Evolutionary conservation across 2,329 filamentous ascomycete genomes (phyloP).

Genomic region (Colletotrichum australisinense): DNA sequence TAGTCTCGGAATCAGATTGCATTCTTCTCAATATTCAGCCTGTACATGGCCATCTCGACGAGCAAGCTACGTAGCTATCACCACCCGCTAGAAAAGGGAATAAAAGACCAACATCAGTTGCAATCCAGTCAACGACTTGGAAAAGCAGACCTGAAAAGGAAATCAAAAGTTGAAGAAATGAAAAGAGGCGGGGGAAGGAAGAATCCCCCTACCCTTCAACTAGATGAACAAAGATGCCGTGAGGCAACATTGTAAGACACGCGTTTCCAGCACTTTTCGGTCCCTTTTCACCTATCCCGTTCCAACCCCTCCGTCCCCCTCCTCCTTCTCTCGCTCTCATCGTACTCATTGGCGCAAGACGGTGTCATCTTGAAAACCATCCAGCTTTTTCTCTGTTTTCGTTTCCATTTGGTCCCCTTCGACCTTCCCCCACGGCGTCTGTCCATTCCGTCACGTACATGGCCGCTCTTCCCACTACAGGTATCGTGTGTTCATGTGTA

Average conservation of each 20-base stretch:
- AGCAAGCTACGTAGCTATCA: conserved; percentile 16
- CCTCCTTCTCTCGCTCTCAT: not conserved
- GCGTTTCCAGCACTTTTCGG: conserved; percentile 31
- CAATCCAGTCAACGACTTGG: not conserved
- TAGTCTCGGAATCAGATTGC: not conserved
- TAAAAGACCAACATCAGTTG: not conserved
- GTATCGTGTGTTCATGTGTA: conserved; percentile 19
- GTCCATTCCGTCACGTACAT: conserved; percentile 15
- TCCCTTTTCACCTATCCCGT: not conserved
- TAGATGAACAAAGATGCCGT: conserved; percentile 45
- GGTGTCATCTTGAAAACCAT: not conserved
- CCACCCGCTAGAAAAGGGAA: conserved; percentile 1
- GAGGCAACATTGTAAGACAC: conserved; percentile 43
- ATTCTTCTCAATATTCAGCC: conserved; percentile 24
- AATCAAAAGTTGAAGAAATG: conserved; percentile 24
- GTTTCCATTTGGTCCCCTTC: not conserved
- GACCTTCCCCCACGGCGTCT: too few relatives aligned
- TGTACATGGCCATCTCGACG: conserved; percentile 10
- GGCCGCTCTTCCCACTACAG: not conserved
- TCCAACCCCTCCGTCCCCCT: too few relatives aligned
- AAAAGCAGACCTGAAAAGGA: conserved; percentile 9
- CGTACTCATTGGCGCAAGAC: conserved; percentile 3
- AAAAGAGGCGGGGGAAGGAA: conserved; percentile 21
- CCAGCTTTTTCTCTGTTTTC: conserved; percentile 1
- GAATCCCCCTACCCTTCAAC: conserved; percentile 3